Evolutionary conservation across 345 rosid species (phyloP), one percentile per base, ranked within the genome.

Genomic region (Dovyalis caffra): DNA sequence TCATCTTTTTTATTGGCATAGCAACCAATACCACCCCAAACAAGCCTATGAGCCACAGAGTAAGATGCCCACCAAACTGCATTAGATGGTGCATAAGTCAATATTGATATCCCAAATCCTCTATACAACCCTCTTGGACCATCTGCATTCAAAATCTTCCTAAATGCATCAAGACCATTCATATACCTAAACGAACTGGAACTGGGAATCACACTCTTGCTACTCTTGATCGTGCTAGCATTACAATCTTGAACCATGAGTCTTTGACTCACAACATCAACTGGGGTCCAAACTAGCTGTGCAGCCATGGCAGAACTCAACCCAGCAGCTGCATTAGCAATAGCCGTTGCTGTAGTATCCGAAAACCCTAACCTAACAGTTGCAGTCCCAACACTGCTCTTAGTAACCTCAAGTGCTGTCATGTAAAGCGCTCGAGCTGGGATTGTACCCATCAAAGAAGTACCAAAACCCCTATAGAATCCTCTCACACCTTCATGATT

Each of bases 41-140:
- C 82, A 70, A 92, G 85, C 84, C 86, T 73, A 49, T 88, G 79
- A 0, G 88, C 88, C 57, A 95, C 92, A n/a, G 97, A 91, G 88
- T 95, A 95, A 60, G 98, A 92, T 1, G 94, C 85, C 99, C 99
- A 95, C 97, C 99, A 95, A 66, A 95, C 93, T 0, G 99, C 95
- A 57, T 95, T 95, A 23, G 97, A 95, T 6, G 99, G 99, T 0
- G 99, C 99, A 67, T 95, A 95, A 25, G 97, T 90, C 90, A 92
- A 69, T 75, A 95, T 91, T 23, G 99, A 95, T 69, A 95, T 83
- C 83, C 97, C 97, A 76, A 95, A 95, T 61, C 99, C 99, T 80
- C 99, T 86, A 65, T 95, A 95, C 68, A 95, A 83, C 33, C 99
- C 97, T 38, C 84, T 84, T 6, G 84, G 88, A 51, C 99, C 99